phyloP scores from a whole-genome alignment of 1,284 basidiomycete genomes.

The Pyrrhoderma lamaoense region DNA sequence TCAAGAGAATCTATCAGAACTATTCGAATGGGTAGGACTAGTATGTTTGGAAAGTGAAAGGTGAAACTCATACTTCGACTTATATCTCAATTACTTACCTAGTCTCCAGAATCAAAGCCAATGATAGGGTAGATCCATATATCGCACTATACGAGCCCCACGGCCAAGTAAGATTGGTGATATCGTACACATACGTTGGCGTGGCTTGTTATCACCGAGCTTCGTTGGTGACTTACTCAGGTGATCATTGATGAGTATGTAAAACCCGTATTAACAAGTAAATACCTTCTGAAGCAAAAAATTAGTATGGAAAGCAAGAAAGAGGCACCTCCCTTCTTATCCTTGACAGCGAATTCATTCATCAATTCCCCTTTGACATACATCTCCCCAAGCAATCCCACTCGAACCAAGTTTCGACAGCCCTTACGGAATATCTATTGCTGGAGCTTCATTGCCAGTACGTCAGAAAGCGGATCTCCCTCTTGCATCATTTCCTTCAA shows the following conservation, averaged over 20 bases:
- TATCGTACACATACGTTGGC: constrained; percentile 49
- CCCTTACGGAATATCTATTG: constrained; percentile 2
- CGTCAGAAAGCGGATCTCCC: background rate
- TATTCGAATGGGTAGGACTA: constrained; percentile 70
- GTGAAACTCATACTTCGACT: constrained; percentile 22
- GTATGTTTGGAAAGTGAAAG: constrained; percentile 40
- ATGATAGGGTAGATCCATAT: constrained; percentile 39
- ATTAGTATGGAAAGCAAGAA: constrained; percentile 7
- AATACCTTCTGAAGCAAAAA: background rate
- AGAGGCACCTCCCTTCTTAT: background rate
- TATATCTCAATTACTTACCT: too few species aligned
- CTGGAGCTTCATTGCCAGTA: constrained; percentile 7
- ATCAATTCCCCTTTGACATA: constrained; percentile 39
- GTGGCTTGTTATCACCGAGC: constrained; percentile 41
- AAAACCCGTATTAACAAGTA: background rate
- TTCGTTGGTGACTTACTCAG: constrained; percentile 47
- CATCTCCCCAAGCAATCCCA: constrained; percentile 28
- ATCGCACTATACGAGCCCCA: constrained; percentile 43
- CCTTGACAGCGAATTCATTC: constrained; percentile 28
- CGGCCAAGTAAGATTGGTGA: constrained; percentile 34
- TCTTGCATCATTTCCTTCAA: too few species aligned
- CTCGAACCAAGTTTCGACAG: constrained; percentile 1
- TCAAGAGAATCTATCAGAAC: constrained; percentile 33
- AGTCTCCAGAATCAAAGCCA: constrained; percentile 29
- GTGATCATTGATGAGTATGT: constrained; percentile 30